Conservation (phyloP, 805 yeast species). For the Wickerhamomyces alni region DNA sequence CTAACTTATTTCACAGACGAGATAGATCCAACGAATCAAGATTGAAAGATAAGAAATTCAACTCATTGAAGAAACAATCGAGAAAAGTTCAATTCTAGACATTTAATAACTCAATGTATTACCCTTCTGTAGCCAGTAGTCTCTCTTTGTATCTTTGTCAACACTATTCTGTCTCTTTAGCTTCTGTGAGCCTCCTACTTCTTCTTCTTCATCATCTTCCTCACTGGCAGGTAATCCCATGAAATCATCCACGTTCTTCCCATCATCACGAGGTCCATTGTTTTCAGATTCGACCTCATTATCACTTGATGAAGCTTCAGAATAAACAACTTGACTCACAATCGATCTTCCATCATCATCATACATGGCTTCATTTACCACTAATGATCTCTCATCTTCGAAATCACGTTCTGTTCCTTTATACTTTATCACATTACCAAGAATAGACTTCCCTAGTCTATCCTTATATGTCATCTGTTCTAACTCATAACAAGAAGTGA, state of each 20-base stretch:
- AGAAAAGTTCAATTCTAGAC: conserved; percentile 17
- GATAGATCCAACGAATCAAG: conserved; percentile 29
- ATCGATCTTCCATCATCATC: conserved; percentile 25
- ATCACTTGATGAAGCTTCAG: conserved; percentile 9
- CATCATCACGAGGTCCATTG: conserved; percentile 7
- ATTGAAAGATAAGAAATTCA: conserved; percentile 29
- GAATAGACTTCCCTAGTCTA: conserved; percentile 63
- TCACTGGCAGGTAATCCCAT: conserved; percentile 23
- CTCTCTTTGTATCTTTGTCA: conserved; percentile 20
- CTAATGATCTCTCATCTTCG: conserved; percentile 63
- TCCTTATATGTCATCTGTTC: conserved; percentile 58
- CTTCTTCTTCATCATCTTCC: conserved; percentile 21
- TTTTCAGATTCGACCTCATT: conserved; percentile 11
- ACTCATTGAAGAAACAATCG: conserved; percentile 32
- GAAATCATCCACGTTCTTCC: conserved; percentile 12
- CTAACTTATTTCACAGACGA: conserved; percentile 3
- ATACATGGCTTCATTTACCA: conserved; percentile 50
- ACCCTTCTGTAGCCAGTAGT: conserved; percentile 35
- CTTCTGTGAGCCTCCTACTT: conserved; percentile 10
- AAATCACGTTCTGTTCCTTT: conserved; percentile 73
- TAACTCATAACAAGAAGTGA: conserved; percentile 70
- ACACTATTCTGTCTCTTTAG: conserved; percentile 10
- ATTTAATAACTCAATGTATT: conserved; percentile 9
- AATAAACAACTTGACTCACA: conserved; percentile 4
- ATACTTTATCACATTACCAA: conserved; percentile 75